Evolutionary conservation across 495 filamentous ascomycete genomes (phyloP), one percentile per base, ranked within the genome.

Genomic region (Aspergillus coremiiformis): DNA sequence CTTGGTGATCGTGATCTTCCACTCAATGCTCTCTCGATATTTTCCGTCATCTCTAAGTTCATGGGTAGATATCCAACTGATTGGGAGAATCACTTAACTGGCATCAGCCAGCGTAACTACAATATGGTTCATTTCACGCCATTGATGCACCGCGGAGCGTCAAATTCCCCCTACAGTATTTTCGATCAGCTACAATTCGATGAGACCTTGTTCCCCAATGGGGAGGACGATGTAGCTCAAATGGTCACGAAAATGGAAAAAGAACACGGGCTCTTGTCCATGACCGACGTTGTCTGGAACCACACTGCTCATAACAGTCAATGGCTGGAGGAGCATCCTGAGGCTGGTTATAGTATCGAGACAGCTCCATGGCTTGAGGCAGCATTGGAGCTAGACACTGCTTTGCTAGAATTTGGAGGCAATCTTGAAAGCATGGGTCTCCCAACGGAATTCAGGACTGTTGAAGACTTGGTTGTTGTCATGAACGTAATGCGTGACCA

Each of bases 61-160:
- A 92, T 99, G 86, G 94, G 94, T 32, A 82, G 84, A 60, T 93
- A 88, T 60, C 91, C 93, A 1, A 72, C 75, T 1, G 85, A 90
- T 53, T 99, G 91, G 91, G 83, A 96, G 51, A 83, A 80, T 14
- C 90, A 97, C 63, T 77, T 97, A 47, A 74, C 79, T 54, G 93
- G 93, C 35, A 93, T 97, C 56, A 82, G 85, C 53, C 81, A 86
- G 44, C 79, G 93, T 30, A 89, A 90, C 6, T 99, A 99, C 72
- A 99, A 99, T 67, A 95, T 97, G 89, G 81, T 99, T 48, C 94
- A 99, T 67, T 99, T 97, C 63, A 96, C 94, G 4, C 94, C 94
- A 7, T 73, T 97, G 58, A 93, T 90, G 78, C 76, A 86, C 48
- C 82, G 94, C 41, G 94, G 94, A 22, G 78, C 73, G 12, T 96